Evolutionary conservation across 2,329 filamentous ascomycete genomes (phyloP), one percentile per base, ranked within the genome.

Genomic region (Stachybotrys chartarum): DNA sequence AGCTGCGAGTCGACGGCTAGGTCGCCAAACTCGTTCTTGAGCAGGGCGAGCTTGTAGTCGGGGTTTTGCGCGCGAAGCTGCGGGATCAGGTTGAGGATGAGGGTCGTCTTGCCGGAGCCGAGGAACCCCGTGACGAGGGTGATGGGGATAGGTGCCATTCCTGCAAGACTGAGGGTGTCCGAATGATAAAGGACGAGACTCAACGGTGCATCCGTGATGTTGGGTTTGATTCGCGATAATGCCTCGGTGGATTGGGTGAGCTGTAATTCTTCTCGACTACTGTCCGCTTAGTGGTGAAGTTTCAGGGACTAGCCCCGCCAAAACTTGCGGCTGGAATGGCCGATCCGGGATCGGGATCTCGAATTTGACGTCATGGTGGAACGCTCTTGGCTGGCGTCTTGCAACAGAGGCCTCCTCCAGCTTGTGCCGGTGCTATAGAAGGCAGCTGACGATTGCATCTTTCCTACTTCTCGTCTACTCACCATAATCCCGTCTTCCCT

Each of bases 11-110:
- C 94, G 68, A 99, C 81, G 42, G 91, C 92, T 47, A 99, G 75
- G 70, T 97, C 92, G 68, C 94, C 94, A 71, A 97, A 97, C 75
- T 99, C 94, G 74, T 99, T 99, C 72, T 99, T 99, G 55, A 99
- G 83, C 16, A 99, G 85, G 2, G 93, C 94, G 60, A 99, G 88
- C 56, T 87, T 88, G 83, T 99, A 97, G 60, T 68, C 61, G 1
- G 84, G 82, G 69, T 85, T 87, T 54, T 81, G 74, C n/a, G 86
- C 85, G 64, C 77, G 82, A 14, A 99, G 86, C 75, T 99, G 94
- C 0, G 92, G 91, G 61, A 97, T 82, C 12, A 99, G 87, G 72
- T 94, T 94, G 59, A 99, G 86, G 60, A 99, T 91, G 56, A 99
- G 81, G 2, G 94, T 97, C 1, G 94, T 99, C 76, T 97, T 97